Conservation (phyloP, 2,329 filamentous ascomycete species). For the Cordyceps cateniannulata region DNA sequence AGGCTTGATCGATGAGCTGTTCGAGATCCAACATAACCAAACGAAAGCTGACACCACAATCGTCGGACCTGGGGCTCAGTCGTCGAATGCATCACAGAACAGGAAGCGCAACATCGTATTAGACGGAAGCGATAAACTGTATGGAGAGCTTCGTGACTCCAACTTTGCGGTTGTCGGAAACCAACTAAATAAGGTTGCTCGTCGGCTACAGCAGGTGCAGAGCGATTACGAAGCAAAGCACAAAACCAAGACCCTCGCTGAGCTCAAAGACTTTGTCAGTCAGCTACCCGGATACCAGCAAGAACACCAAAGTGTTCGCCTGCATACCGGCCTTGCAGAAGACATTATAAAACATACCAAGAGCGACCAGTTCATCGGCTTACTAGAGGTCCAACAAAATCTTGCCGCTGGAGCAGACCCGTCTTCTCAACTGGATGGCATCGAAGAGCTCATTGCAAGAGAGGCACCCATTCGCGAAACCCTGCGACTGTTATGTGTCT, state of each 20-base stretch:
- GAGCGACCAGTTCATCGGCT: constrained; percentile 79
- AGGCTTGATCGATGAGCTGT: constrained; percentile 88
- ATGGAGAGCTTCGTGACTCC: constrained; percentile 77
- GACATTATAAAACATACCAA: constrained; percentile 92
- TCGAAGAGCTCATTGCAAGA: constrained; percentile 91
- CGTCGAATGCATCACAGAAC: constrained; percentile 49
- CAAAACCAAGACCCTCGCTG: constrained; percentile 77
- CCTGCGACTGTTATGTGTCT: constrained; percentile 79
- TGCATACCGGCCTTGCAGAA: constrained; percentile 87
- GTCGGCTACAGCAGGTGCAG: constrained; percentile 75
- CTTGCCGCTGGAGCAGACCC: constrained; percentile 86
- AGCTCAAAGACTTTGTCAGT: constrained; percentile 91
- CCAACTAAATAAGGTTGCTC: constrained; percentile 82
- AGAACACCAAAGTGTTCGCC: constrained; percentile 86
- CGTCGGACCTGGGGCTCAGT: constrained; percentile 65
- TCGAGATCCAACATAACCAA: constrained; percentile 87
- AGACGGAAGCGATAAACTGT: constrained; percentile 84
- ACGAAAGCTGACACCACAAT: constrained; percentile 88
- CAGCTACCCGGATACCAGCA: constrained; percentile 88
- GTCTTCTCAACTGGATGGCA: constrained; percentile 78
- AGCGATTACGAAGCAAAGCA: constrained; percentile 87
- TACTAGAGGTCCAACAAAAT: constrained; percentile 93
- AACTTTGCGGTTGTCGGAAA: constrained; percentile 94
- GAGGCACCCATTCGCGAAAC: constrained; percentile 76
- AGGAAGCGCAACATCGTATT: constrained; percentile 83